Base-by-base conservation (phyloP, 2,329 filamentous ascomycete genomes). In the Sporothrix mexicana region DNA sequence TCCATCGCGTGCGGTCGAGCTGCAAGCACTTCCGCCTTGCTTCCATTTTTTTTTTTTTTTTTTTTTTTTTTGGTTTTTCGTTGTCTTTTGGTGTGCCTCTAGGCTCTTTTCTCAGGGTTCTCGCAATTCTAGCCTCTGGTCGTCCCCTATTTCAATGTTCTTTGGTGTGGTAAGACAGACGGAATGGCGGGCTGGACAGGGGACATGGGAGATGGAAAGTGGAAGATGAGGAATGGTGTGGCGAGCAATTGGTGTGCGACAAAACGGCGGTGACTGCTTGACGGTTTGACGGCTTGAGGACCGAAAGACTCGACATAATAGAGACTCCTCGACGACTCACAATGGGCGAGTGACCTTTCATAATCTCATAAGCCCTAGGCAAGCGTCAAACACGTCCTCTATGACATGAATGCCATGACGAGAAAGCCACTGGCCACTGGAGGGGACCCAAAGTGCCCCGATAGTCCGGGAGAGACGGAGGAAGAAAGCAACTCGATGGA, bases 21-120 rank as follows among this genome's bases (percentile, higher is more conserved):
- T 66, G 62, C 62, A 66, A 66, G 61, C 61, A 66, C 62, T 49
- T 66, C 45, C 45, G 62, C 43, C 49, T 23, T 15, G 30, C 13
- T 3, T 23, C 13, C 23, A 6, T 20, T 15, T 20, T 20, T 25
- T 2, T 30, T 3, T 15, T 15, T n/a, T 57, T n/a, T 25, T 25
- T 10, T 10, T 12, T 10, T 17, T 7, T 53, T 20, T 36, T 10
- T n/a, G 10, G 5, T 53, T 53, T 4, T 20, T n/a, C 51, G 15
- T 53, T 13, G 25, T 59, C 25, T 17, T 3, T n/a, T n/a, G 36
- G 30, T 36, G 30, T 36, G 30, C 30, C 30, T 36, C 30, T 36
- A 36, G 30, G 30, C 30, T 36, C 30, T 36, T 36, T 36, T 36
- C 30, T 36, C 30, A 36, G 30, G 30, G 30, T 36, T 36, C 30